Conservation (phyloP, 1,284 basidiomycete species). For the Cryptococcus neoformans region DNA sequence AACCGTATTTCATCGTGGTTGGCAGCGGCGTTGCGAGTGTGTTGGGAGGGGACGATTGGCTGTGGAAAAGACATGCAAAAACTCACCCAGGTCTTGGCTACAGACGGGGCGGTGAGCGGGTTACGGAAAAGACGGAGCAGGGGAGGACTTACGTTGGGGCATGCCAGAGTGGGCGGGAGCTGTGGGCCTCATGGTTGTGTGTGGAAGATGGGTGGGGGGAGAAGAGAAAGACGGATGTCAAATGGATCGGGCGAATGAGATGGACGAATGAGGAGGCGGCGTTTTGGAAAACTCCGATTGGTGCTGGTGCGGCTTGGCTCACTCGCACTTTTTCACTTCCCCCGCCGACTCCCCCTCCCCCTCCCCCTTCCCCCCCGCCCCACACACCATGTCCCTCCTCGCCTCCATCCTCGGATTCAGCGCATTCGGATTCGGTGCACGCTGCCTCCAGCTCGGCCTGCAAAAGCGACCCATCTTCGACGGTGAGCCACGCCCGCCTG, state of each 20-base stretch:
- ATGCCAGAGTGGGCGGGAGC: constrained; percentile 62
- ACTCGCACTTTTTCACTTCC: neutral
- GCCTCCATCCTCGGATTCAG: constrained; percentile 73
- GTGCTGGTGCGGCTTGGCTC: neutral
- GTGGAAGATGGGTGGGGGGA: neutral
- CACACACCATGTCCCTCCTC: constrained; percentile 61
- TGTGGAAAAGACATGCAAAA: too few relatives aligned
- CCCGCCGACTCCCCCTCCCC: too few relatives aligned
- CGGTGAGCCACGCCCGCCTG: constrained; percentile 25
- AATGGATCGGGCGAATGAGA: neutral
- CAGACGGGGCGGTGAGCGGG: neutral
- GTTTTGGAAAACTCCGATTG: constrained; percentile 17
- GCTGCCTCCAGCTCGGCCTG: constrained; percentile 76
- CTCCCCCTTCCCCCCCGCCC: neutral
- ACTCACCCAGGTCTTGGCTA: constrained; percentile 43
- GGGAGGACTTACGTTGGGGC: constrained; percentile 54
- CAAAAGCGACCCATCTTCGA: constrained; percentile 53
- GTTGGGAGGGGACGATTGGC: neutral
- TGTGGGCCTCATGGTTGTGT: constrained; percentile 62
- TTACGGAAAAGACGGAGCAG: neutral
- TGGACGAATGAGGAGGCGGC: constrained; percentile 1
- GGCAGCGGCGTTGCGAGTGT: too few relatives aligned
- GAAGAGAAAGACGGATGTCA: neutral
- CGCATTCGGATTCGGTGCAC: constrained; percentile 68
- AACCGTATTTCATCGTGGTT: too few relatives aligned